These are phyloP conservation scores for Pseudoturritis turrita DNA, from an alignment of 345 rosid species.

Conservation along the genomic window DNA sequence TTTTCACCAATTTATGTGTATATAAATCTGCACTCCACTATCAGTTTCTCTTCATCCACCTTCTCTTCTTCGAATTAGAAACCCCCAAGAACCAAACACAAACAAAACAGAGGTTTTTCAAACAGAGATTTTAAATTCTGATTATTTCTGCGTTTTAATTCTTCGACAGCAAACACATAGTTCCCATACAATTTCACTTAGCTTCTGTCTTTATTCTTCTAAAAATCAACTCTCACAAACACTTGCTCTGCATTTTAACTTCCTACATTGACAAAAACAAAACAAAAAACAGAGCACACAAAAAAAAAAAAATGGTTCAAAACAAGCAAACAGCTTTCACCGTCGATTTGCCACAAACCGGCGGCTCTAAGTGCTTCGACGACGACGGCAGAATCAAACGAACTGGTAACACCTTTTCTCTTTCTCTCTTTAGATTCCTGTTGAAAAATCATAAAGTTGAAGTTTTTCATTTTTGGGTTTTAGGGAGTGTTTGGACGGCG, in stretches of 20 bases:
- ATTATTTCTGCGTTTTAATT: not conserved
- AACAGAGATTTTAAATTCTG: not conserved
- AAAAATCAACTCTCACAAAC: not conserved
- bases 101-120: not conserved
- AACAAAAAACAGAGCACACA: not conserved
- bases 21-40: conserved; percentile 16
- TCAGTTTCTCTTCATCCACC: conserved; percentile 13
- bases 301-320: conserved; percentile 13
- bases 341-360: conserved; percentile 34
- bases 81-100: not conserved
- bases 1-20: conserved; percentile 9
- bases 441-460: not conserved
- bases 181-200: not conserved
- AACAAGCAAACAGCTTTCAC: conserved; percentile 29
- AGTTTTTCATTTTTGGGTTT: not conserved
- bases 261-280: not conserved
- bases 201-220: not conserved
- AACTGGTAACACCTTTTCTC: conserved; percentile 43
- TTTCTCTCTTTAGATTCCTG: not conserved
- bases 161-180: not conserved
- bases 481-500: conserved; percentile 40
- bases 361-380: conserved; percentile 57
- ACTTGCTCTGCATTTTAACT: not conserved
- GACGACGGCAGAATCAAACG: conserved; percentile 73
- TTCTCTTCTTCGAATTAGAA: not conserved